Conservation (phyloP, 2,329 filamentous ascomycete species). For the Trichophyton rubrum region DNA sequence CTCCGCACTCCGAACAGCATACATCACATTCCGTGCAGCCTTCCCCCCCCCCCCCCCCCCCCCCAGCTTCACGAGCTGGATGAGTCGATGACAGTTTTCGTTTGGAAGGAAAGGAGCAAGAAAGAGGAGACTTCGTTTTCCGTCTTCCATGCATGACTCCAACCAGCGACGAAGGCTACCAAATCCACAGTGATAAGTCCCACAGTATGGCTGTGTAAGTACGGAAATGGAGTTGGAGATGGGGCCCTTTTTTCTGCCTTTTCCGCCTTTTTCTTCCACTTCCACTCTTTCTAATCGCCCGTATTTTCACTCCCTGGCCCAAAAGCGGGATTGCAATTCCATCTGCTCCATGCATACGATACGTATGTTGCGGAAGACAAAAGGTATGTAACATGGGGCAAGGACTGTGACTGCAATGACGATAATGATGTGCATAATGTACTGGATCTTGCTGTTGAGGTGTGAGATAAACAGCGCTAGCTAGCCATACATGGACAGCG, state of each 20-base stretch:
- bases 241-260: background rate
- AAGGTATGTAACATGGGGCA: background rate
- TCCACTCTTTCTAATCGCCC: background rate
- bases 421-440: background rate
- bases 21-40: slow-evolving; percentile 3
- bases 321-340: background rate
- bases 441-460: background rate
- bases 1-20: background rate
- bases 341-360: background rate
- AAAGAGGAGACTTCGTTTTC: background rate
- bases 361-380: background rate
- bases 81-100: background rate
- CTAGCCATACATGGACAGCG: background rate
- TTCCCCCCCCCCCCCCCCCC: too few relatives aligned
- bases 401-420: background rate
- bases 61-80: background rate
- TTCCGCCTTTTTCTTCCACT: background rate
- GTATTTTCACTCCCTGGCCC: background rate
- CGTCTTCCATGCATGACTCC: background rate
- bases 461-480: background rate
- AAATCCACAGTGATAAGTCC: background rate
- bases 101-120: background rate
- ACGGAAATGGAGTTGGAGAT: too few relatives aligned
- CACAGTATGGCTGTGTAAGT: background rate
- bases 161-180: background rate